Percentiles rank a stretch among this genome's conserved stretches.
Evolutionary conservation across 1,284 basidiomycete species (phyloP).

Genomic region (Naganishia cerealis): DNA sequence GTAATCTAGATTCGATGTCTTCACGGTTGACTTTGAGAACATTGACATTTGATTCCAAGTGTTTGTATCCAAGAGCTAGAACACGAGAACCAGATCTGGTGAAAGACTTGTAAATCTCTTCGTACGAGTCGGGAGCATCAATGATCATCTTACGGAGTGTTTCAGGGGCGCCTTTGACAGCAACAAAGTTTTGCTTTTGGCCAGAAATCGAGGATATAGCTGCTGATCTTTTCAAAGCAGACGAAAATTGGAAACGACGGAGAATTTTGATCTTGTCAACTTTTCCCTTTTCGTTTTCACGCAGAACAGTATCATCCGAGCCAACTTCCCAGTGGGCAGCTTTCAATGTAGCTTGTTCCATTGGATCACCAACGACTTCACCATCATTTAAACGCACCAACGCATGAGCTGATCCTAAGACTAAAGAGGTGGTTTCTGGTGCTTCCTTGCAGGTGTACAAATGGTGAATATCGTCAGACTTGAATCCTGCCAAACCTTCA

Average conservation of each 20-base stretch:
- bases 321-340: conserved; percentile 85
- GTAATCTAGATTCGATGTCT: conserved; percentile 71
- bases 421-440: conserved; percentile 74
- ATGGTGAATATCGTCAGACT: conserved; percentile 76
- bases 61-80: conserved; percentile 81
- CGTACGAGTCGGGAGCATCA: conserved; percentile 72
- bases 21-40: conserved; percentile 76
- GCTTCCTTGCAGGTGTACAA: too few relatives aligned
- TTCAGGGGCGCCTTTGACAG: conserved; percentile 93
- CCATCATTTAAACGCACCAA: conserved; percentile 87
- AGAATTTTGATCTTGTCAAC: conserved; percentile 69
- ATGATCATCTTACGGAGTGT: conserved; percentile 84
- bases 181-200: conserved; percentile 53
- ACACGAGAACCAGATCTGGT: conserved; percentile 87
- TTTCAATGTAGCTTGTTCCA: conserved; percentile 96
- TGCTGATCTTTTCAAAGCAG: conserved; percentile 91
- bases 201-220: conserved; percentile 71
- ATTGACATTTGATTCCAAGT: conserved; percentile 84
- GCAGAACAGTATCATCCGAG: conserved; percentile 74
- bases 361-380: conserved; percentile 91
- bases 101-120: conserved; percentile 89
- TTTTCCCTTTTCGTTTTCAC: conserved; percentile 62
- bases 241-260: conserved; percentile 92
- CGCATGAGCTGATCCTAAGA: conserved; percentile 91
- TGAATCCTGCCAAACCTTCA: conserved; percentile 82